Conservation (phyloP, 768 basidiomycete genomes). For the Termitomyces sp. region DNA sequence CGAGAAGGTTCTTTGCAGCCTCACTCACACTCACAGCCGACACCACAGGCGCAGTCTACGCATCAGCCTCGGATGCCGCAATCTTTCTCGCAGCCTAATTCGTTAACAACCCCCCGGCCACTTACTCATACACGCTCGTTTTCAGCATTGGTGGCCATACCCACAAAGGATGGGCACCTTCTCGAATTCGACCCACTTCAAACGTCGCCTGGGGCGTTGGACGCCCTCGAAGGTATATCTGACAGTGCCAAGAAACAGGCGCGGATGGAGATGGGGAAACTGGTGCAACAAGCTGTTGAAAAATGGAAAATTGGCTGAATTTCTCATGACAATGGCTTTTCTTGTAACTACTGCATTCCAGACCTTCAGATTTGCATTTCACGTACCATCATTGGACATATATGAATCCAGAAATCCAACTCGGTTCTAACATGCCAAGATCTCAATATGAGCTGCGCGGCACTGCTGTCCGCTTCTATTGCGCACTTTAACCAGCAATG, state of each 20-base stretch:
- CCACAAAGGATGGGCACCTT: conserved; percentile 76
- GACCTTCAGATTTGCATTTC: background rate
- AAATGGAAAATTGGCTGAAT: conserved; percentile 64
- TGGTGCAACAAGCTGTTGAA: conserved; percentile 69
- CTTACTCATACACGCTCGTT: conserved; percentile 32
- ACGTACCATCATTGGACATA: conserved; percentile 4
- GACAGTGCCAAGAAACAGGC: conserved; percentile 83
- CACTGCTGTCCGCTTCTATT: conserved; percentile 54
- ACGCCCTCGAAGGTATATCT: conserved; percentile 74
- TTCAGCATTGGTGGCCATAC: conserved; percentile 70
- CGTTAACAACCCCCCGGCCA: conserved; percentile 33
- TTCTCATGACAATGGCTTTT: background rate
- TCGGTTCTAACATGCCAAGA: conserved; percentile 20
- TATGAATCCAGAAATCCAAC: no score
- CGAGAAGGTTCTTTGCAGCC: conserved; percentile 36
- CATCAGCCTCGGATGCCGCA: conserved; percentile 20
- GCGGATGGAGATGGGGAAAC: conserved; percentile 66
- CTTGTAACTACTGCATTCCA: background rate
- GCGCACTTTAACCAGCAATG: conserved; percentile 60
- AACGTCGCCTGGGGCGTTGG: conserved; percentile 67
- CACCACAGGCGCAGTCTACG: conserved; percentile 16
- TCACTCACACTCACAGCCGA: conserved; percentile 15
- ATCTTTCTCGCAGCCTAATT: conserved; percentile 22
- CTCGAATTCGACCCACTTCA: conserved; percentile 82
- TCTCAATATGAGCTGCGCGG: conserved; percentile 45